Evolutionary conservation across 495 filamentous ascomycete species (phyloP).

Genomic region (Mytilinidion resinicola): DNA sequence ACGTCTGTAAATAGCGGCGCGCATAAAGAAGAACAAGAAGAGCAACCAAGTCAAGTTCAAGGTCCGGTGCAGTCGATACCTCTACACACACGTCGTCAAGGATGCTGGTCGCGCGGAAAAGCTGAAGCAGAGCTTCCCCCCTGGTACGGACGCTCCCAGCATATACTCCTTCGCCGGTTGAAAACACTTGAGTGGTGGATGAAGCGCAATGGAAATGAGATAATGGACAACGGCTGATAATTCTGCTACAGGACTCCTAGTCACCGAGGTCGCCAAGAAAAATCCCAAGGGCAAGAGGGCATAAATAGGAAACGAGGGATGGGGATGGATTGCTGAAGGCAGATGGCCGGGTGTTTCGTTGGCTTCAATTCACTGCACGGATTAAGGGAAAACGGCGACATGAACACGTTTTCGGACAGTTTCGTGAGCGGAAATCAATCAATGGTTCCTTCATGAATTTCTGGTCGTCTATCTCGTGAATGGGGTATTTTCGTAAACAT

Average conservation of each 20-base stretch:
- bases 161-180: background rate
- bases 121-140: constrained; percentile 97
- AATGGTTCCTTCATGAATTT: background rate
- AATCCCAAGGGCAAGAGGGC: constrained; percentile 54
- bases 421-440: background rate
- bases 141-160: constrained; percentile 57
- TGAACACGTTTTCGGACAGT: background rate
- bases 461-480: no score
- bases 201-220: background rate
- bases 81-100: constrained; percentile 97
- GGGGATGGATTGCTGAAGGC: background rate
- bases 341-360: background rate
- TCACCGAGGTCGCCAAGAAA: constrained; percentile 71
- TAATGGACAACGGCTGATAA: constrained; percentile 26
- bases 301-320: constrained; percentile 6
- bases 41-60: constrained; percentile 97
- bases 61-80: constrained; percentile 89
- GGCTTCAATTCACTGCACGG: background rate
- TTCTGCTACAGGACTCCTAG: constrained; percentile 54
- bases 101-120: constrained; percentile 98
- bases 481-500: background rate
- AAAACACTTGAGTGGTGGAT: background rate
- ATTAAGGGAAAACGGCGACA: background rate
- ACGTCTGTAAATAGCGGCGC: constrained; percentile 57
- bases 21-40: constrained; percentile 93